These are phyloP conservation scores for Lactarius quietus DNA, from an alignment of 768 basidiomycete species.

Conservation along the genomic window DNA sequence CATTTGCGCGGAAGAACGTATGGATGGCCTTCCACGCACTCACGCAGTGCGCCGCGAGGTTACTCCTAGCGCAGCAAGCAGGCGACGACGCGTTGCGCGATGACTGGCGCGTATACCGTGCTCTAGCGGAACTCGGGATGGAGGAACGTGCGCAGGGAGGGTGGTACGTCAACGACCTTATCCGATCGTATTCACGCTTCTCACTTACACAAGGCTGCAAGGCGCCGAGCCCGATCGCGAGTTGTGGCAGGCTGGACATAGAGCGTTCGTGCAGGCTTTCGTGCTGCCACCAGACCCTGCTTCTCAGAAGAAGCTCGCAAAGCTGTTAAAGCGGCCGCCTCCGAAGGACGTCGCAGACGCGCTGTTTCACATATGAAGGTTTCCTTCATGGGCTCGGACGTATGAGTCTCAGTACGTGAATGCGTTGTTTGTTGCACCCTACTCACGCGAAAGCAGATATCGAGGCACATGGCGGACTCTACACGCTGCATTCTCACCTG, in stretches of 20 bases:
- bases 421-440: neutral
- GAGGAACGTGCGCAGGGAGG: constrained; percentile 55
- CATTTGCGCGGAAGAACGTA: constrained; percentile 52
- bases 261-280: constrained; percentile 59
- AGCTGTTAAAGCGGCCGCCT: constrained; percentile 48
- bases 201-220: constrained; percentile 33
- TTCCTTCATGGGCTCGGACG: constrained; percentile 71
- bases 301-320: constrained; percentile 56
- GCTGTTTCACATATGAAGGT: constrained; percentile 71
- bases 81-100: constrained; percentile 41
- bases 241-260: constrained; percentile 65
- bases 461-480: constrained; percentile 84
- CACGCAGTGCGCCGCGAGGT: constrained; percentile 57
- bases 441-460: too few relatives aligned
- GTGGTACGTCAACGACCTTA: constrained; percentile 36
- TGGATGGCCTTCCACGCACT: constrained; percentile 81
- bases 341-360: constrained; percentile 49
- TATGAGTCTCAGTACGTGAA: constrained; percentile 74
- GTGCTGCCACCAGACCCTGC: constrained; percentile 46
- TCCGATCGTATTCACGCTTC: too few relatives aligned
- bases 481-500: constrained; percentile 79
- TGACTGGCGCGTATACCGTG: constrained; percentile 54
- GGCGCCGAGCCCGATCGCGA: constrained; percentile 55
- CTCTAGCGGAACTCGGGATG: constrained; percentile 73
- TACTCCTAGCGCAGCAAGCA: constrained; percentile 53